These are phyloP conservation scores for Coemansia sp. DNA, from an alignment of 192 early-diverging fungal species.

Conservation along the genomic window DNA sequence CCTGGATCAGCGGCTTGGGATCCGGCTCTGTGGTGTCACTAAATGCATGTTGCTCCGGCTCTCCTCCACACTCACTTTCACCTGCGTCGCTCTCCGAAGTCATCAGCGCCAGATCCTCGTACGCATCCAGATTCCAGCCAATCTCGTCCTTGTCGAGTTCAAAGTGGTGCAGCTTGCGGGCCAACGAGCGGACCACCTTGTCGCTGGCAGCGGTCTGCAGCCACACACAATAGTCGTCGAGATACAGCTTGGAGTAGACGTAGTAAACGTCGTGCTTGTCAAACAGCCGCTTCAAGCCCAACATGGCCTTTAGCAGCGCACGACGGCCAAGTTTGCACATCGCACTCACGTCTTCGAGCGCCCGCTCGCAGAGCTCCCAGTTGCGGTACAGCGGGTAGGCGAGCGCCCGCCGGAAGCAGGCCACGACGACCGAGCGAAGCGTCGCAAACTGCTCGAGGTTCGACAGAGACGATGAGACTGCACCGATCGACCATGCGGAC, in stretches of 20 bases:
- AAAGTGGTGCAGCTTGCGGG: slow-evolving; percentile 72
- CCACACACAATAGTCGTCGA: slow-evolving; percentile 98
- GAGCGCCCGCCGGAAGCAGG: slow-evolving; percentile 75
- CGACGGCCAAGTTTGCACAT: slow-evolving; percentile 80
- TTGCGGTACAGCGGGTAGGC: slow-evolving; percentile 83
- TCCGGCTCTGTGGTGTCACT: neutral
- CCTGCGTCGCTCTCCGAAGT: slow-evolving; percentile 41
- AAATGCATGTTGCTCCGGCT: neutral
- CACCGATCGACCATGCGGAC: slow-evolving; percentile 86
- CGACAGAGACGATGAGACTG: slow-evolving; percentile 70
- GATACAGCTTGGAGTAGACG: slow-evolving; percentile 77
- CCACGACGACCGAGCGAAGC: slow-evolving; percentile 56
- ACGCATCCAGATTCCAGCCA: slow-evolving; percentile 76
- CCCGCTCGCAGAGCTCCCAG: slow-evolving; percentile 67
- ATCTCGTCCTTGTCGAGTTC: slow-evolving; percentile 62
- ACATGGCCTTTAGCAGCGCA: slow-evolving; percentile 70
- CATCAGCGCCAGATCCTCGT: slow-evolving; percentile 67
- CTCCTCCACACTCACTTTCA: neutral
- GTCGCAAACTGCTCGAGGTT: slow-evolving; percentile 68
- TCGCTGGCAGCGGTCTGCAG: slow-evolving; percentile 74
- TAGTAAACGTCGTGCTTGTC: slow-evolving; percentile 86
- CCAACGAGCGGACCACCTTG: slow-evolving; percentile 67
- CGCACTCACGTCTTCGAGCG: slow-evolving; percentile 76
- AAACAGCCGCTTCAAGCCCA: slow-evolving; percentile 75
- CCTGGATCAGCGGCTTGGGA: slow-evolving; percentile 8